A percentile compares a stretch with the other conserved stretches of the same genome.
Conservation (phyloP, 352 stramenopile genomes). For the Phytophthora capsici region DNA sequence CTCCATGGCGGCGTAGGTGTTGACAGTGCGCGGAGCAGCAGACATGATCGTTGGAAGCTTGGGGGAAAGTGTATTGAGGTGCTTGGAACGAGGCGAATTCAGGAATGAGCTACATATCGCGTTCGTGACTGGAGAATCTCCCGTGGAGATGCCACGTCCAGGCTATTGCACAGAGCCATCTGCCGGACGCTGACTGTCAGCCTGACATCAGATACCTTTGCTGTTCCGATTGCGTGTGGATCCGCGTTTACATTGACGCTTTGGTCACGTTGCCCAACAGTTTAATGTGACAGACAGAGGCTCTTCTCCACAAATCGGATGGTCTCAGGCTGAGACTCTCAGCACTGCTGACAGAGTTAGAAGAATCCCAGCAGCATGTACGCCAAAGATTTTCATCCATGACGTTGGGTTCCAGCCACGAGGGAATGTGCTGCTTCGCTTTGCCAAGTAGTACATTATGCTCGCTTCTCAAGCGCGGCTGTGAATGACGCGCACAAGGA, state of each 20-base stretch:
- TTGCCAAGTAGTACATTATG: slow-evolving; percentile 7
- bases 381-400: not conserved
- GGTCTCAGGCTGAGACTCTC: too few species aligned
- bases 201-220: not conserved
- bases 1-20: slow-evolving; percentile 57
- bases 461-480: not conserved
- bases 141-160: slow-evolving; percentile 17
- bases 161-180: slow-evolving; percentile 24
- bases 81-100: slow-evolving; percentile 23
- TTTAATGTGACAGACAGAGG: slow-evolving; percentile 1
- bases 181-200: slow-evolving; percentile 11
- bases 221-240: slow-evolving; percentile 23
- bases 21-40: slow-evolving; percentile 46
- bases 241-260: slow-evolving; percentile 21
- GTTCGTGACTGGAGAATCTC: not conserved
- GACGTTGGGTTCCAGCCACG: slow-evolving; percentile 2
- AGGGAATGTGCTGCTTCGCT: slow-evolving; percentile 18
- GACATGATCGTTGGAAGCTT: slow-evolving; percentile 21
- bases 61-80: slow-evolving; percentile 6
- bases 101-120: slow-evolving; percentile 23
- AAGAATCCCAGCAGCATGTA: not conserved
- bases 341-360: not conserved
- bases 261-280: not conserved
- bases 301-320: not conserved
- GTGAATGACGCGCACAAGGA: too few species aligned